These are phyloP conservation scores for Juncus effusus DNA, from an alignment of 176 grass and related monocot genomes.

Conservation along the genomic window DNA sequence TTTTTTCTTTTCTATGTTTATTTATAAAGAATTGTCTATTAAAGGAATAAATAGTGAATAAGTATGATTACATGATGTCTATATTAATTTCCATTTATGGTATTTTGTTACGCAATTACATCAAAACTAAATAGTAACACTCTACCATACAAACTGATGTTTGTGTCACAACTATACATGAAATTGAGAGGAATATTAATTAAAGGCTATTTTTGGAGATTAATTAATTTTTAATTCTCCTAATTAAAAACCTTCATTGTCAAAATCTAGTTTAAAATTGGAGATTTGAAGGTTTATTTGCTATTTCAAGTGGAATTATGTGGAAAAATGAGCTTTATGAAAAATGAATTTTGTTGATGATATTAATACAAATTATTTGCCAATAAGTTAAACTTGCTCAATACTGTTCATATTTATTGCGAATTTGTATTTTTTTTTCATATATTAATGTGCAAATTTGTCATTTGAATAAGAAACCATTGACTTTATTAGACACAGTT, in stretches of 20 bases:
- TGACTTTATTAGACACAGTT: not conserved
- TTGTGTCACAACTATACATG: not conserved
- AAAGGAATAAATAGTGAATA: not conserved
- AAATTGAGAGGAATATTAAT: no score
- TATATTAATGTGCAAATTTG: not conserved
- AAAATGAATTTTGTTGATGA: no score
- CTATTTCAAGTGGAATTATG: no score
- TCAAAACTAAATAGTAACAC: conserved; percentile 1
- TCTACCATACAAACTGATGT: not conserved
- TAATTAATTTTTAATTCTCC: no score
- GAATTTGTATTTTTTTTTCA: not conserved
- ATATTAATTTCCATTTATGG: conserved; percentile 7
- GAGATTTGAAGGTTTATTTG: no score
- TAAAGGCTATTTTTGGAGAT: no score
- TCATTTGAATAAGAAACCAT: not conserved
- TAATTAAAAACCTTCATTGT: no score
- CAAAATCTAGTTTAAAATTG: no score
- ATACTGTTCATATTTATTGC: not conserved
- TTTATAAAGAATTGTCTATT: not conserved
- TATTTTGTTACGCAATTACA: conserved; percentile 5
- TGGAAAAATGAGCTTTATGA: no score
- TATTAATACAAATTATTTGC: no score
- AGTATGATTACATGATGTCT: not conserved
- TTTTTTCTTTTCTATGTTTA: not conserved
- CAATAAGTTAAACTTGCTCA: not conserved